Base-by-base conservation (phyloP, 139 green algal genomes). In the Volvox reticuliferus region DNA sequence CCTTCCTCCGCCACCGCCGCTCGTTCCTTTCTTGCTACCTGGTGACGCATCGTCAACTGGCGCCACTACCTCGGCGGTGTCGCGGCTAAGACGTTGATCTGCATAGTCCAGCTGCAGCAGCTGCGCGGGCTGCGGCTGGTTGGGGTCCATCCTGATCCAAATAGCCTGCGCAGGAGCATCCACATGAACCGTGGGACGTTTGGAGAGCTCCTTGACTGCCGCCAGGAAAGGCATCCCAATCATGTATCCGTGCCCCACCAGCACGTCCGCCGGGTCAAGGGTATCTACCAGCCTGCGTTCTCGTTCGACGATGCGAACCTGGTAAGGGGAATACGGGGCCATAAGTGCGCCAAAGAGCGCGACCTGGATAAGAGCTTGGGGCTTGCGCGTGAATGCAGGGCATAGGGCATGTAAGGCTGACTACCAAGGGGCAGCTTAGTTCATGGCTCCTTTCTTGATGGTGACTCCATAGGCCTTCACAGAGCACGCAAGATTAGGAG, bases 161-260 rank as follows among this genome's bases (percentile, higher is more conserved):
- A 87, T 76, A 55, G 17, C 6, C 82, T 87, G 82, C 18, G 62
- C 82, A 1, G 82, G 0, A 19, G 82, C 28, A 62, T 88, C 82
- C 33, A 79, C 82, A 0, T 62, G 33, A 12, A 28, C 65, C 13
- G 82, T 73, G 12, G 65, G 2, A 0, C 65, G 82, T 36, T 88
- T 88, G 82, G 82, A 79, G 24, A 88, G 33, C 35, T 88, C 82
- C 82, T 88, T 82, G 37, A 89, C 84, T 3, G 84, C 84, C 26
- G 69, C 37, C 84, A 89, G 69, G 12, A 69, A 89, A 36, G 84
- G 84, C 84, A 89, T 89, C 18, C 85, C 85, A 13, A 89, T 89
- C 85, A 89, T 89, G 85, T 73, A 89, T 69, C 50, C 65, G 18
- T 55, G 0, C 12, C 12, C 69, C 28, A 78, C 85, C 85, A 89